These are phyloP conservation scores for Hsuehochloa calcarea DNA, from an alignment of 176 grass and related monocot species.

Conservation along the genomic window DNA sequence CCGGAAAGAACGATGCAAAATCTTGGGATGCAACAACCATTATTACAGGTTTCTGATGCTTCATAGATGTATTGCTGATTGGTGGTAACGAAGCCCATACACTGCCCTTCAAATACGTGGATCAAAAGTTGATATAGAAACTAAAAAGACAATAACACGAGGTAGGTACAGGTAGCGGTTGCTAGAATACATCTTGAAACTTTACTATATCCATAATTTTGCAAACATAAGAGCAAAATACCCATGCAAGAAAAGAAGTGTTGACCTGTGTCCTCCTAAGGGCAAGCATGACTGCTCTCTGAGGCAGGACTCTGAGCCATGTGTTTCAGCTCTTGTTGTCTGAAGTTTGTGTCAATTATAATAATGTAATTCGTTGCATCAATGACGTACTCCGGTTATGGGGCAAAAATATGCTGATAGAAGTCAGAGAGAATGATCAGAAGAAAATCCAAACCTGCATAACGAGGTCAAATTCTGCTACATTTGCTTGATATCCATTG, in stretches of 20 bases:
- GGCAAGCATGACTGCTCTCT: slow-evolving; percentile 77
- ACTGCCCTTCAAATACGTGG: slow-evolving; percentile 86
- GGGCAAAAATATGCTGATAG: slow-evolving; percentile 5
- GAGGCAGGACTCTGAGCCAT: slow-evolving; percentile 88
- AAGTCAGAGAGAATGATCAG: slow-evolving; percentile 5
- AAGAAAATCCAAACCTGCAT: slow-evolving; percentile 79
- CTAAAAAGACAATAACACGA: slow-evolving; percentile 4
- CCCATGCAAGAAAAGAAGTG: slow-evolving; percentile 19
- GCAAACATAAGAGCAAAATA: slow-evolving; percentile 5
- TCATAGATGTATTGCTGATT: slow-evolving; percentile 56
- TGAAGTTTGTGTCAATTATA: slow-evolving; percentile 45
- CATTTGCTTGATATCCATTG: slow-evolving; percentile 59
- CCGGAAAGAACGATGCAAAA: slow-evolving; percentile 89
- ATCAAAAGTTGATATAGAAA: slow-evolving; percentile 45
- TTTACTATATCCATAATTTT: slow-evolving; percentile 8
- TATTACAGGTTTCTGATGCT: slow-evolving; percentile 70
- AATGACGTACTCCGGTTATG: slow-evolving; percentile 8
- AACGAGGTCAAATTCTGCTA: slow-evolving; percentile 93
- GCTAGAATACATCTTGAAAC: not conserved
- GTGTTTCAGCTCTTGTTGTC: slow-evolving; percentile 80
- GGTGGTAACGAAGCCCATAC: slow-evolving; percentile 92
- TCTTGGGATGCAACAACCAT: slow-evolving; percentile 75
- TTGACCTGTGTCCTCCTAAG: slow-evolving; percentile 90
- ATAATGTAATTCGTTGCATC: slow-evolving; percentile 13
- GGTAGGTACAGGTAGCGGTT: not conserved